Evolutionary conservation across 495 filamentous ascomycete genomes (phyloP), one percentile per base, ranked within the genome.

Genomic region (Aspergillus asperescens): DNA sequence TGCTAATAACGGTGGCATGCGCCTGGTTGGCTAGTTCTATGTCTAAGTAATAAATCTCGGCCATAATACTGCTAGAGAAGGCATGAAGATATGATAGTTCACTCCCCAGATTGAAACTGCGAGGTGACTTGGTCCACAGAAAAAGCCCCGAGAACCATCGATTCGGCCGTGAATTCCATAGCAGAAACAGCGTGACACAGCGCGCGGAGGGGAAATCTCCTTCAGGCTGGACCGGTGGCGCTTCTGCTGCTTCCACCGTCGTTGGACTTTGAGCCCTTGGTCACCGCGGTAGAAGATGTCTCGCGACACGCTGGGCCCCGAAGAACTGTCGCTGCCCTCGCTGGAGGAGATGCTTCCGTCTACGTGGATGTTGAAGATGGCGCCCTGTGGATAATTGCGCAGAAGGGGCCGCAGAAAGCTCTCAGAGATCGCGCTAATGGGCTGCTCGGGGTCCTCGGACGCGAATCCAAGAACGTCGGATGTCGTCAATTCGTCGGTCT

Each of bases 1-100:
- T 81, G 0, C 77, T 79, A 29, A 87, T 79, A 52, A 86, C 81
- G 29, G 80, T 80, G 1, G 76, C 71, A 57, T 87, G 85, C 29
- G 72, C 72, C 31, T 59, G 61, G 41, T 76, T 66, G 18, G 71
- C 69, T 35, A 49, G 50, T 37, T 66, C 64, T 8, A 64, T 63
- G 46, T 73, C 68, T 16, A 85, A 55, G 25, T 76, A 73, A 3
- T 72, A 68, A 0, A 82, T 73, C 50, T 82, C 80, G 12, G 76
- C 77, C 78, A 82, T 83, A 53, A 80, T 66, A 20, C 68, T 74
- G 48, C 79, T 79, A 15, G 74, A 73, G 62, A 85, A 81, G 0
- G 79, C 77, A 22, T 69, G 67, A 19, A 77, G 59, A 48, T 72
- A 70, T 16, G 68, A 68, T 8, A 79, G 58, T 52, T 79, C 75